Percentiles rank a stretch among this genome's conserved stretches.
These are phyloP conservation scores for Sclerotinia nivalis DNA, from an alignment of 2,329 filamentous ascomycete species.

Conservation along the genomic window DNA sequence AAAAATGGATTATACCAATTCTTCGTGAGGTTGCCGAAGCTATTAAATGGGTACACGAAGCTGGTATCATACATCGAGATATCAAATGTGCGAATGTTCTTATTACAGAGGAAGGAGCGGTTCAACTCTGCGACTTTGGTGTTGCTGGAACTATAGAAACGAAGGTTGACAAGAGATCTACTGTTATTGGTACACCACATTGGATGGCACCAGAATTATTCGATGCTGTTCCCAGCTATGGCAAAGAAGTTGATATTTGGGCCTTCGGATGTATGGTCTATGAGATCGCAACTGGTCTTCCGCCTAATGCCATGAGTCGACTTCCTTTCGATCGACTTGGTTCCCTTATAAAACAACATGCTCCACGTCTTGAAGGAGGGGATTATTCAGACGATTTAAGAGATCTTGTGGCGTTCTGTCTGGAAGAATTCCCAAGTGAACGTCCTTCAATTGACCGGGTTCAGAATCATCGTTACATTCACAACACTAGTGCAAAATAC, in stretches of 20 bases:
- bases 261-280: slow-evolving; percentile 79
- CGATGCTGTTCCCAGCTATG: slow-evolving; percentile 63
- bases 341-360: slow-evolving; percentile 58
- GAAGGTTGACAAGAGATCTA: slow-evolving; percentile 74
- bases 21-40: slow-evolving; percentile 66
- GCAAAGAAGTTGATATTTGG: slow-evolving; percentile 79
- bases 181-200: slow-evolving; percentile 78
- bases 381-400: slow-evolving; percentile 69
- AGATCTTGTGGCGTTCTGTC: slow-evolving; percentile 70
- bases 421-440: slow-evolving; percentile 66
- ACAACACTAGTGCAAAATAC: slow-evolving; percentile 60
- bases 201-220: slow-evolving; percentile 87
- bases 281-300: slow-evolving; percentile 77
- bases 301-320: slow-evolving; percentile 65
- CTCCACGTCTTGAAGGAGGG: slow-evolving; percentile 69
- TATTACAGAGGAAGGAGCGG: slow-evolving; percentile 72
- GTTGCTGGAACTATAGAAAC: slow-evolving; percentile 77
- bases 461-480: slow-evolving; percentile 68
- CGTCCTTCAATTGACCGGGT: slow-evolving; percentile 70
- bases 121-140: slow-evolving; percentile 84
- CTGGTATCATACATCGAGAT: slow-evolving; percentile 70
- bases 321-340: slow-evolving; percentile 51
- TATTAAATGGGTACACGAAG: slow-evolving; percentile 66
- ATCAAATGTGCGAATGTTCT: slow-evolving; percentile 79
- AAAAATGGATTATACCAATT: slow-evolving; percentile 70